Conservation (phyloP, 225 moss, liverwort and hornwort genomes). For the Bryoerythrophyllum caledonicum region DNA sequence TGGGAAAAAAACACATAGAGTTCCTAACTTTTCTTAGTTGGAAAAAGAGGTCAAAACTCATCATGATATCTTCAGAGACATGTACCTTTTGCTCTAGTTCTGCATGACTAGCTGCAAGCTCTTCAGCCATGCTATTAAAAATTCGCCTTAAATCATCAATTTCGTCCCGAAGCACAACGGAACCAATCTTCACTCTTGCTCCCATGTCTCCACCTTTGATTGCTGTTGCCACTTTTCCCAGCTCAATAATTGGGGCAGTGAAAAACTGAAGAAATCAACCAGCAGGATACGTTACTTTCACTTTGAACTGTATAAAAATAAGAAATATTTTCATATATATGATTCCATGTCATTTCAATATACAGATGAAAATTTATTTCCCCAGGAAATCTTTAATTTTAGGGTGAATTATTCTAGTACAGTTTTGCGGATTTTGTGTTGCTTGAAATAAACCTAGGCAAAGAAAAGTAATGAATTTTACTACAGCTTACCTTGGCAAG, state of each 20-base stretch:
- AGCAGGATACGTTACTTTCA: not conserved
- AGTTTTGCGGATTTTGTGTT: not conserved
- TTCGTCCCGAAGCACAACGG: slow-evolving; percentile 39
- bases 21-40: no score
- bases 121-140: slow-evolving; percentile 46
- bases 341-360: not conserved
- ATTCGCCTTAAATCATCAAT: slow-evolving; percentile 45
- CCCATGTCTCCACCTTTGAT: slow-evolving; percentile 41
- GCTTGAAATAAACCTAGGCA: not conserved
- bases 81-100: slow-evolving; percentile 35
- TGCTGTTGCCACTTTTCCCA: slow-evolving; percentile 40
- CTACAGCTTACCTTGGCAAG: slow-evolving; percentile 36
- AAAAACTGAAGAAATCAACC: slow-evolving; percentile 32
- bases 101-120: slow-evolving; percentile 30
- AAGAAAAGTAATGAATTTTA: not conserved
- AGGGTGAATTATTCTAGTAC: no score
- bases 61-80: no score
- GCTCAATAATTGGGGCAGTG: slow-evolving; percentile 43
- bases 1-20: no score
- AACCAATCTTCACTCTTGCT: slow-evolving; percentile 43
- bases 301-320: no score
- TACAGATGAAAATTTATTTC: no score
- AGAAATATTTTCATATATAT: not conserved
- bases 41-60: no score
- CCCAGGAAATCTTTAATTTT: no score